Evolutionary conservation across 768 basidiomycete genomes (phyloP).

Genomic region (Collybia mongolica): DNA sequence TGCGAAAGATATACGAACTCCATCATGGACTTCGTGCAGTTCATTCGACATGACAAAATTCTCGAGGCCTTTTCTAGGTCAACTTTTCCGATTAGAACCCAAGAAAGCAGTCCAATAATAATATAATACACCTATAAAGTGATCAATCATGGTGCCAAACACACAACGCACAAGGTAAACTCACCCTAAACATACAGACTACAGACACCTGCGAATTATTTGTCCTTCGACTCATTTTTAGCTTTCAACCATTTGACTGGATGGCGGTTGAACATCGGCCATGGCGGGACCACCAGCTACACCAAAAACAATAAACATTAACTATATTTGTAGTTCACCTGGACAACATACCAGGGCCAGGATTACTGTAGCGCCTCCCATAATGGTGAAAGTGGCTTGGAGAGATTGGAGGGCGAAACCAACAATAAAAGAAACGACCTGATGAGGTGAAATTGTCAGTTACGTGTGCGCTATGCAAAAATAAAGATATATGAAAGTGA

Average conservation of each 20-base stretch:
- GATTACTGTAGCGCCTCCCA: conserved; percentile 36
- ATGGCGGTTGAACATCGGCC: conserved; percentile 64
- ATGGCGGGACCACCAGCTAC: conserved; percentile 66
- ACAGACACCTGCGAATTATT: neutral
- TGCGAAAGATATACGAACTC: too few relatives aligned
- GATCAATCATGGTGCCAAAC: neutral
- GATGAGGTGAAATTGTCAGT: conserved; percentile 21
- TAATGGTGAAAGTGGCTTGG: conserved; percentile 47
- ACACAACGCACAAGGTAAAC: conserved; percentile 24
- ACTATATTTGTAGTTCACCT: neutral
- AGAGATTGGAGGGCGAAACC: conserved; percentile 61
- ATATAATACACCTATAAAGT: too few relatives aligned
- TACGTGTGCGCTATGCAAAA: too few relatives aligned
- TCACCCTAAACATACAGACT: conserved; percentile 5
- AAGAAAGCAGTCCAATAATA: too few relatives aligned
- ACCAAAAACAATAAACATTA: neutral
- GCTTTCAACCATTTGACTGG: conserved; percentile 60
- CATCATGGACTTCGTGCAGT: too few relatives aligned
- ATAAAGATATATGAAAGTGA: neutral
- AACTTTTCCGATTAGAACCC: too few relatives aligned
- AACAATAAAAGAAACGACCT: conserved; percentile 55
- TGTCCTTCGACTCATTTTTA: neutral
- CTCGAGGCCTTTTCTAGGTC: too few relatives aligned
- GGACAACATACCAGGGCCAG: conserved; percentile 41
- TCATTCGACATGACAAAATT: too few relatives aligned